phyloP scores from a whole-genome alignment of 306 rosid species.

The Dalbergia cultrata region DNA sequence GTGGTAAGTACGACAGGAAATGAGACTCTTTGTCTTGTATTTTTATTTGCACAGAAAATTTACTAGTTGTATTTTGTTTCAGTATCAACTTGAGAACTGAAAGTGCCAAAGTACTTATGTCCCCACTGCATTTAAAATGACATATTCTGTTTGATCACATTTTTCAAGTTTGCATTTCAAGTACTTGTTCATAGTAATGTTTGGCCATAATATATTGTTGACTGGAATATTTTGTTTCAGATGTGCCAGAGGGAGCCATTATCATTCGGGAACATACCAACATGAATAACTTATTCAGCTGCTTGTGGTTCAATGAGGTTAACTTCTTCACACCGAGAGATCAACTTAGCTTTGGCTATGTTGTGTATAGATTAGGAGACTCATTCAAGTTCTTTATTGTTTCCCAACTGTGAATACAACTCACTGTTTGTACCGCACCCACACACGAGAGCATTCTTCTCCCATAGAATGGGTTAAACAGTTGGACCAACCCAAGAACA shows the following conservation, averaged over 20 bases:
- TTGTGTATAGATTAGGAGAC: conserved; percentile 78
- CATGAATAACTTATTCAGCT: conserved; percentile 87
- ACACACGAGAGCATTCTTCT: conserved; percentile 99
- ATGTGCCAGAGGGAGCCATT: conserved; percentile 98
- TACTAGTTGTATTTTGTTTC: too few species aligned
- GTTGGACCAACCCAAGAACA: conserved; percentile 72
- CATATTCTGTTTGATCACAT: too few species aligned
- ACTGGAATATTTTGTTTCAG: conserved; percentile 60
- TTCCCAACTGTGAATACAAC: conserved; percentile 93
- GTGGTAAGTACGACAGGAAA: conserved; percentile 82
- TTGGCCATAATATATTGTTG: conserved; percentile 33
- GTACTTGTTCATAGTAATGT: conserved; percentile 11
- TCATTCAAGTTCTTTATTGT: conserved; percentile 82
- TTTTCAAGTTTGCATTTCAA: conserved; percentile 1
- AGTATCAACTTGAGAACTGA: too few species aligned
- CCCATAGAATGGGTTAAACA: conserved; percentile 95
- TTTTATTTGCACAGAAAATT: conserved; percentile 27
- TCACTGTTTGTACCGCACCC: conserved; percentile 93
- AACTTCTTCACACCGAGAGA: conserved; percentile 97
- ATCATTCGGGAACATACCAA: conserved; percentile 85
- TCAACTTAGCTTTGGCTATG: conserved; percentile 97
- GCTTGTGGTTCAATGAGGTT: conserved; percentile 98
- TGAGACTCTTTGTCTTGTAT: conserved; percentile 6
- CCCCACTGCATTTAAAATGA: too few species aligned
- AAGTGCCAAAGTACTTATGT: too few species aligned